Conservation (phyloP, 148 eudicot species). For the Chenopodium quinoa region DNA sequence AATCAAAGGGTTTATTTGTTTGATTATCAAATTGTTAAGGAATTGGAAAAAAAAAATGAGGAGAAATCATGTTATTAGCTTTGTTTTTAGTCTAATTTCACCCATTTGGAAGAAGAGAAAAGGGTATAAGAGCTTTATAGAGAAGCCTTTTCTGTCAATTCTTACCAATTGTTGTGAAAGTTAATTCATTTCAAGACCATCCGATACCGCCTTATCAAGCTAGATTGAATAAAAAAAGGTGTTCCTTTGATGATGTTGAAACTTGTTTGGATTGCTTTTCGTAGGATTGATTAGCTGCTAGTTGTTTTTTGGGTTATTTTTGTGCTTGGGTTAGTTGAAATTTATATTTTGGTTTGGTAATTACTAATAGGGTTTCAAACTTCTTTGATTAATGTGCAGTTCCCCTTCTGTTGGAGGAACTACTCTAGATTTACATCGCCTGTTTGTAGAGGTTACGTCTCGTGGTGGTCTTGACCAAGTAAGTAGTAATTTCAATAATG, state of each 20-base stretch:
- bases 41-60: background rate
- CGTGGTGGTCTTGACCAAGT: slow-evolving; percentile 94
- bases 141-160: background rate
- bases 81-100: background rate
- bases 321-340: background rate
- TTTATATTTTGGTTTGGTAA: background rate
- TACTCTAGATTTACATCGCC: slow-evolving; percentile 57
- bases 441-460: slow-evolving; percentile 77
- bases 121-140: background rate
- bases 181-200: background rate
- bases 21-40: background rate
- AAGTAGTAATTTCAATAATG: background rate
- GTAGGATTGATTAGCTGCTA: background rate
- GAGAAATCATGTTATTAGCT: background rate
- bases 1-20: background rate
- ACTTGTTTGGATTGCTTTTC: background rate
- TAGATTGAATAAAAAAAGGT: background rate
- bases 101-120: background rate
- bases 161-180: background rate
- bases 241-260: background rate
- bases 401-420: slow-evolving; percentile 61
- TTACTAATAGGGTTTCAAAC: background rate
- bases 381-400: slow-evolving; percentile 29
- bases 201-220: background rate
- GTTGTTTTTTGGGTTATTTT: background rate